Percentiles rank a stretch among this genome's conserved stretches.
These are phyloP conservation scores for Mayamaea pseudoterrestris DNA, from an alignment of 108 stramenopile genomes.

Conservation along the genomic window DNA sequence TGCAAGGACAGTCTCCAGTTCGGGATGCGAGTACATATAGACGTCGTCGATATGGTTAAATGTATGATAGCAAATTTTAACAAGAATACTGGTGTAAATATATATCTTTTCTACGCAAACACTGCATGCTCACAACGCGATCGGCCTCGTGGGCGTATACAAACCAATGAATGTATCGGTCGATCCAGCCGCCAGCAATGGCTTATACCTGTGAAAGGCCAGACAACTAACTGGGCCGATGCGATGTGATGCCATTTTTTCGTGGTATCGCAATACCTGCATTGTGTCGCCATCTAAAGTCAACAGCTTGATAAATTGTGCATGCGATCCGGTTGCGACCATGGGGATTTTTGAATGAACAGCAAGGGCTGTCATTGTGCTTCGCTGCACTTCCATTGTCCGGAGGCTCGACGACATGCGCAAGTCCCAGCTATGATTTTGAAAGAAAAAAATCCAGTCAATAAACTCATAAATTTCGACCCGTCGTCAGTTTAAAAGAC, in stretches of 20 bases:
- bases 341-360: slow-evolving; percentile 86
- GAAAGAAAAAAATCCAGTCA: too few relatives aligned
- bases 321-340: slow-evolving; percentile 83
- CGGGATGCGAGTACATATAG: slow-evolving; percentile 12
- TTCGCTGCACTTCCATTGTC: slow-evolving; percentile 68
- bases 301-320: slow-evolving; percentile 89
- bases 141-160: slow-evolving; percentile 18
- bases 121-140: too few relatives aligned
- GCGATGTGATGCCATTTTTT: slow-evolving; percentile 82
- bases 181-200: slow-evolving; percentile 85
- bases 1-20: slow-evolving; percentile 18
- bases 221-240: slow-evolving; percentile 88
- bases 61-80: neutral
- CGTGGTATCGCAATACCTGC: slow-evolving; percentile 78
- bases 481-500: too few relatives aligned
- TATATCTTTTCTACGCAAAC: too few relatives aligned
- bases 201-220: slow-evolving; percentile 88
- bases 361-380: slow-evolving; percentile 88
- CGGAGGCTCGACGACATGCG: slow-evolving; percentile 51
- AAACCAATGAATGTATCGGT: slow-evolving; percentile 52
- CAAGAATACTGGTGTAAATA: too few relatives aligned
- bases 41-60: neutral
- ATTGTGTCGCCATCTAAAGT: slow-evolving; percentile 81
- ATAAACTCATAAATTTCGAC: too few relatives aligned
- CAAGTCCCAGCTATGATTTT: slow-evolving; percentile 94